phyloP scores from a whole-genome alignment of 345 rosid species.

The Limnanthes douglasii region DNA sequence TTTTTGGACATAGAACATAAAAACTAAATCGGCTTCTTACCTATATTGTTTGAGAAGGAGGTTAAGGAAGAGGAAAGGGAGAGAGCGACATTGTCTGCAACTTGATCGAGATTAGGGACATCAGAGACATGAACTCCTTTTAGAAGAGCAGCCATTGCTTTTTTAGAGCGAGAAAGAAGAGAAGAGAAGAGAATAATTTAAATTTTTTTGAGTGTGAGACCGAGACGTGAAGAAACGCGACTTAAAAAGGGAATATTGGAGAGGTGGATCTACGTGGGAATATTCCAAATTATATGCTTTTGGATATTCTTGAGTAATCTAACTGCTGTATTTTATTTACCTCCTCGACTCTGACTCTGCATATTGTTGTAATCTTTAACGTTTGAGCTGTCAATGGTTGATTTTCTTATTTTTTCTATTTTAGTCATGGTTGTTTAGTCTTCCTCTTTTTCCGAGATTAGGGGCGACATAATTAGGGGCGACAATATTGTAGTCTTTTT shows the following conservation, averaged over 20 bases:
- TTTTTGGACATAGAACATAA: slow-evolving; percentile 10
- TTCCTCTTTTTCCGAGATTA: too few relatives aligned
- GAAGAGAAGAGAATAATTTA: not conserved
- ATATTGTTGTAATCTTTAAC: too few relatives aligned
- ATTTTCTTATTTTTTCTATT: too few relatives aligned
- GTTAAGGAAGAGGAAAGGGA: slow-evolving; percentile 16
- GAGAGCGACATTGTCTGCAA: slow-evolving; percentile 31
- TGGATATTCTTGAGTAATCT: too few relatives aligned
- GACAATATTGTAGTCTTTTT: too few relatives aligned
- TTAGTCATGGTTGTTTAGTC: too few relatives aligned
- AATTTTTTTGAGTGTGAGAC: slow-evolving; percentile 4
- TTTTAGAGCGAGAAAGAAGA: not conserved
- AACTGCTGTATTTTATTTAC: too few relatives aligned
- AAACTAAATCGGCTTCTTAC: not conserved
- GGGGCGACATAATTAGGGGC: too few relatives aligned
- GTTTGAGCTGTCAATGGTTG: too few relatives aligned
- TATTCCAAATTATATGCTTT: slow-evolving; percentile 12
- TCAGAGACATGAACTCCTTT: slow-evolving; percentile 79
- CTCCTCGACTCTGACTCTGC: too few relatives aligned
- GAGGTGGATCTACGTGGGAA: slow-evolving; percentile 16
- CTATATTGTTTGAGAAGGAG: not conserved
- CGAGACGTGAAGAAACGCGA: not conserved
- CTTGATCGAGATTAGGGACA: slow-evolving; percentile 55
- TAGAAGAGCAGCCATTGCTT: slow-evolving; percentile 17
- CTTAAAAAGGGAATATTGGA: not conserved